These are phyloP conservation scores for Arbutus unedo DNA, from an alignment of 148 eudicot genomes.

Conservation along the genomic window DNA sequence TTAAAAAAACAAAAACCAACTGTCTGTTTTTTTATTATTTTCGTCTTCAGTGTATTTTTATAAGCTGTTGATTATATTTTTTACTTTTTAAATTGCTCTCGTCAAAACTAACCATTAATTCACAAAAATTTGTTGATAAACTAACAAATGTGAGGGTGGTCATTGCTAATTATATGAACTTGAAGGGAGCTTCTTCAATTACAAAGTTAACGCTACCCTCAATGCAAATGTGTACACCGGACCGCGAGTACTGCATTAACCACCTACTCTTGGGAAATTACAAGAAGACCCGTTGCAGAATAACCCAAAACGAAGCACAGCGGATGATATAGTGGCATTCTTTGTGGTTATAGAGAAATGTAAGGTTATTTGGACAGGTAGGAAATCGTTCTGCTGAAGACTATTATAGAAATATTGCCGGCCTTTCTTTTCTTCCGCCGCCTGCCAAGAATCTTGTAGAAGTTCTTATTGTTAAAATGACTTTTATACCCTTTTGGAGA, in stretches of 20 bases:
- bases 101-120: too few species aligned
- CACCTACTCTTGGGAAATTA: not conserved
- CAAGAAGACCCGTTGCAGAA: not conserved
- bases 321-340: not conserved
- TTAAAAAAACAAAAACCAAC: too few species aligned
- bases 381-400: not conserved
- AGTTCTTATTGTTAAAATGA: not conserved
- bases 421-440: conserved; percentile 8
- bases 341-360: not conserved
- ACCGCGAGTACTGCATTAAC: not conserved
- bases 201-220: not conserved
- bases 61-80: too few species aligned
- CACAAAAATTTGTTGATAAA: too few species aligned
- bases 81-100: too few species aligned
- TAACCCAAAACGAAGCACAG: not conserved
- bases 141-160: not conserved
- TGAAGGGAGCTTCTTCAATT: not conserved
- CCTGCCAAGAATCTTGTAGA: not conserved
- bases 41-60: too few species aligned
- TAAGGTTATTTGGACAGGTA: not conserved
- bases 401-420: too few species aligned
- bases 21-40: too few species aligned
- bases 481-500: not conserved
- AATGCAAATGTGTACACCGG: not conserved
- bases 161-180: not conserved